These are phyloP conservation scores for Ceriops zippeliana DNA, from an alignment of 345 rosid species.

Conservation along the genomic window DNA sequence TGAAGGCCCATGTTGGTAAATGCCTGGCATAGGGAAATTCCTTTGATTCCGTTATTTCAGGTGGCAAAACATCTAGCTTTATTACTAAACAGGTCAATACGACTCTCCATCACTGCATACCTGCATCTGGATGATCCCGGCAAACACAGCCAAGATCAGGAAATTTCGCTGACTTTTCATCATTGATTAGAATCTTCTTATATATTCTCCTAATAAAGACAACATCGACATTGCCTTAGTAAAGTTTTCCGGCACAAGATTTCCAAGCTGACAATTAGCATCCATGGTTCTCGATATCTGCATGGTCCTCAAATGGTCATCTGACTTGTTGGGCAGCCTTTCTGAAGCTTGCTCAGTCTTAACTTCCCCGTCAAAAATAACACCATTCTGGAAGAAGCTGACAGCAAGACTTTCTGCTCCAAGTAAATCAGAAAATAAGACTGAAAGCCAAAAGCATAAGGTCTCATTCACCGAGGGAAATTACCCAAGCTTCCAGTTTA, in stretches of 20 bases:
- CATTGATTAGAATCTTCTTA: constrained; percentile 35
- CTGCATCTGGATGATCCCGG: constrained; percentile 84
- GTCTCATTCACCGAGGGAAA: background rate
- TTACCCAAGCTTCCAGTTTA: constrained; percentile 43
- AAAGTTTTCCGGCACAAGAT: constrained; percentile 30
- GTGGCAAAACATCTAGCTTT: too few relatives aligned
- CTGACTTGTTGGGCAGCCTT: constrained; percentile 21
- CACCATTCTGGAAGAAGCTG: constrained; percentile 28
- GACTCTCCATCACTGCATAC: constrained; percentile 26
- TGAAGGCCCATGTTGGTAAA: too few relatives aligned
- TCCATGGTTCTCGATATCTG: constrained; percentile 26
- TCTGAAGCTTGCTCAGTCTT: constrained; percentile 32
- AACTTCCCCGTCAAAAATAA: constrained; percentile 28
- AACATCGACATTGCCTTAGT: constrained; percentile 13
- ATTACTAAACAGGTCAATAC: too few relatives aligned
- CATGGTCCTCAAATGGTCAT: constrained; percentile 21
- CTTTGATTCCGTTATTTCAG: too few relatives aligned
- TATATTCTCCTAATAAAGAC: constrained; percentile 33
- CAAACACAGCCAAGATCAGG: constrained; percentile 60
- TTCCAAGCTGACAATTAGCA: constrained; percentile 18
- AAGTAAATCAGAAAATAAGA: constrained; percentile 7
- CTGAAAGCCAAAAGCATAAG: background rate
- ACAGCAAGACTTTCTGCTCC: constrained; percentile 29
- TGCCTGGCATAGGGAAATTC: too few relatives aligned
- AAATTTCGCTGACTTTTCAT: constrained; percentile 51